Percentiles rank a stretch among this genome's conserved stretches.
phyloP scores from a whole-genome alignment of 1,284 basidiomycete species.

The Gomphus sp. region DNA sequence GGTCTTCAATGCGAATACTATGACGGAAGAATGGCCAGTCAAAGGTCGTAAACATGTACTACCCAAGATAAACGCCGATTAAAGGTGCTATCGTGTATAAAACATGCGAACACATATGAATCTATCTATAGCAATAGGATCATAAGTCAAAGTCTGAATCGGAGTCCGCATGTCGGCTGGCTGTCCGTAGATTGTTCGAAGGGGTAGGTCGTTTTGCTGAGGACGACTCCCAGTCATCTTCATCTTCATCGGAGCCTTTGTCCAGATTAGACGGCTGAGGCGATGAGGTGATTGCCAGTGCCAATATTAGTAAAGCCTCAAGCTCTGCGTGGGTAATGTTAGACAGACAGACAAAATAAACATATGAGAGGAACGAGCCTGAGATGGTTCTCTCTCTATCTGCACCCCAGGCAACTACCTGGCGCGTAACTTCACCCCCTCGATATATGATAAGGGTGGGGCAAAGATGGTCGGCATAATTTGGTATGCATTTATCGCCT shows the following conservation, averaged over 20 bases:
- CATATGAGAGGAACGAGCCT: slow-evolving; percentile 40
- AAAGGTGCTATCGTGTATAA: neutral
- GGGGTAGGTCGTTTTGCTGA: neutral
- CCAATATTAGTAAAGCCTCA: slow-evolving; percentile 9
- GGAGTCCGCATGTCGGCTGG: neutral
- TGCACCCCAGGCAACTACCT: slow-evolving; percentile 78
- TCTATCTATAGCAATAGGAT: neutral
- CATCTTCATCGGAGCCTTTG: neutral
- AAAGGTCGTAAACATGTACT: slow-evolving; percentile 42
- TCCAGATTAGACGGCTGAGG: neutral
- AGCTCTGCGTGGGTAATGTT: slow-evolving; percentile 1
- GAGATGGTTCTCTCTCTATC: slow-evolving; percentile 70
- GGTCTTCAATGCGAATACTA: slow-evolving; percentile 54
- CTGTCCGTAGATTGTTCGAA: neutral
- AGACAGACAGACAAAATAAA: neutral
- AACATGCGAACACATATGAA: neutral
- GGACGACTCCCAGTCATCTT: neutral
- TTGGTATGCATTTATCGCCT: slow-evolving; percentile 91
- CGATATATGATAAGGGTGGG: slow-evolving; percentile 93
- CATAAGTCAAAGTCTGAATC: slow-evolving; percentile 10
- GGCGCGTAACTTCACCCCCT: slow-evolving; percentile 81
- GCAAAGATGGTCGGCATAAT: slow-evolving; percentile 86
- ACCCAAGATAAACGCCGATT: slow-evolving; percentile 41
- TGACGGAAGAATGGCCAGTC: slow-evolving; percentile 62
- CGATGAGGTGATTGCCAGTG: slow-evolving; percentile 6